phyloP scores from a whole-genome alignment of 2,329 filamentous ascomycete genomes.

The Colletotrichum abscissum region DNA sequence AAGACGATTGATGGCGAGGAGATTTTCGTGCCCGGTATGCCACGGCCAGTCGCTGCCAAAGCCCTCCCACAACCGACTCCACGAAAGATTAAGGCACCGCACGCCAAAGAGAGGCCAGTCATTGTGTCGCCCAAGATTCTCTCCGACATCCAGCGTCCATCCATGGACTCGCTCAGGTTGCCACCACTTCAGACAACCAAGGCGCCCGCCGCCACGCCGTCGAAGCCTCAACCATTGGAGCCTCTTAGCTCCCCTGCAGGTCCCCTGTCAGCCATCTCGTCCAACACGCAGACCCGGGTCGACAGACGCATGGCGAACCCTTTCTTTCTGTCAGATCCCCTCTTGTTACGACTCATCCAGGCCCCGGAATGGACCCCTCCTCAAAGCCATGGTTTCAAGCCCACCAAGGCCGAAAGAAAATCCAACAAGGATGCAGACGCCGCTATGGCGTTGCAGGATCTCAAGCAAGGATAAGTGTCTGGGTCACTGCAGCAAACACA shows the following conservation, averaged over 20 bases:
- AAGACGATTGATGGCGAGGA: constrained; percentile 57
- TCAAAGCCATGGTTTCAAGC: neutral
- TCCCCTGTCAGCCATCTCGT: constrained; percentile 18
- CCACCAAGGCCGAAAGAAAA: neutral
- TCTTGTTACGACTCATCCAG: neutral
- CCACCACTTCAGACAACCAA: constrained; percentile 5
- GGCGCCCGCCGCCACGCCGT: neutral
- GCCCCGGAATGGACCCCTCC: constrained; percentile 4
- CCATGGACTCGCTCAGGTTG: constrained; percentile 16
- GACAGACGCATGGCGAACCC: neutral
- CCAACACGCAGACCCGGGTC: constrained; percentile 7
- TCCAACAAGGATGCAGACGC: constrained; percentile 7
- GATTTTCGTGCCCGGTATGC: constrained; percentile 17
- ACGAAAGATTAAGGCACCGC: neutral
- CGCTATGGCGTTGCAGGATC: constrained; percentile 10
- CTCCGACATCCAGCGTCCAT: constrained; percentile 15
- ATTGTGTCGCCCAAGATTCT: constrained; percentile 21
- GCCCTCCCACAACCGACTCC: constrained; percentile 38
- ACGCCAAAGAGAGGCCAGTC: constrained; percentile 8
- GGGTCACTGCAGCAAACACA: neutral
- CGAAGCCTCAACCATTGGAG: constrained; percentile 22
- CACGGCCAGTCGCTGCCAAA: constrained; percentile 33
- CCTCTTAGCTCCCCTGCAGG: constrained; percentile 10
- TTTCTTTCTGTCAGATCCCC: neutral
- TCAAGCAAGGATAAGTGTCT: neutral